Evolutionary conservation across 441 rosid genomes (phyloP).

Genomic region (Mallotus repandus): DNA sequence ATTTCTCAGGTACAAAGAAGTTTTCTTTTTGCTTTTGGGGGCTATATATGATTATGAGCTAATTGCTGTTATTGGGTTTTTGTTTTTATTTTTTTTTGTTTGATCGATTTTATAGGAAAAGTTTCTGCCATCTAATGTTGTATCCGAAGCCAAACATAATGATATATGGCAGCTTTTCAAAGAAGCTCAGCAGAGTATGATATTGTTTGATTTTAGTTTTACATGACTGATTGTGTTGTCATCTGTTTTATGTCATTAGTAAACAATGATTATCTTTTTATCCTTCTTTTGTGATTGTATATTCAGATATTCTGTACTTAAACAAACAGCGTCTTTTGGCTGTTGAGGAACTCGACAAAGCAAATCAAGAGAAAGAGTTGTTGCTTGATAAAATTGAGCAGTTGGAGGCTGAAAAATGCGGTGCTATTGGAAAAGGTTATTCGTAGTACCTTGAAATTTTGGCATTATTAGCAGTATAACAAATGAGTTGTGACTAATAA

Average conservation of each 20-base stretch:
- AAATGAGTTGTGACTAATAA: slow-evolving; percentile 1
- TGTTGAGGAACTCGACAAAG: slow-evolving; percentile 52
- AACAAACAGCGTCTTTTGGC: slow-evolving; percentile 69
- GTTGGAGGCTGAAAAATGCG: slow-evolving; percentile 41
- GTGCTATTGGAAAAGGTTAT: slow-evolving; percentile 40
- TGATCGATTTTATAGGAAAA: slow-evolving; percentile 29
- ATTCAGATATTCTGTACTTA: slow-evolving; percentile 60
- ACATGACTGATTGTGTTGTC: not conserved
- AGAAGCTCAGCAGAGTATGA: slow-evolving; percentile 76
- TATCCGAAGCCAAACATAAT: slow-evolving; percentile 34
- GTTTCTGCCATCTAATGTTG: slow-evolving; percentile 32
- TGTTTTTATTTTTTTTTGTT: slow-evolving; percentile 21
- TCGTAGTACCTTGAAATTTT: not conserved
- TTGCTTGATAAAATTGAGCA: slow-evolving; percentile 50
- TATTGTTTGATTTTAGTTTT: not conserved
- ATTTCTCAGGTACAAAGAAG: slow-evolving; percentile 36
- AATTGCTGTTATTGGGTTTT: not conserved
- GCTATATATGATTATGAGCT: not conserved
- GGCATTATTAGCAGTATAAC: slow-evolving; percentile 17
- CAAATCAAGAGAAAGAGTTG: slow-evolving; percentile 49
- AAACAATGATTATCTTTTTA: not conserved
- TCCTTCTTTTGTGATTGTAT: slow-evolving; percentile 10
- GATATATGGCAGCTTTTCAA: slow-evolving; percentile 62
- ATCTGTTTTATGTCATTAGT: not conserved
- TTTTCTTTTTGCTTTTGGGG: not conserved